Base-by-base conservation (phyloP, 2,329 filamentous ascomycete species). In the Alternaria hordeiaustralica region DNA sequence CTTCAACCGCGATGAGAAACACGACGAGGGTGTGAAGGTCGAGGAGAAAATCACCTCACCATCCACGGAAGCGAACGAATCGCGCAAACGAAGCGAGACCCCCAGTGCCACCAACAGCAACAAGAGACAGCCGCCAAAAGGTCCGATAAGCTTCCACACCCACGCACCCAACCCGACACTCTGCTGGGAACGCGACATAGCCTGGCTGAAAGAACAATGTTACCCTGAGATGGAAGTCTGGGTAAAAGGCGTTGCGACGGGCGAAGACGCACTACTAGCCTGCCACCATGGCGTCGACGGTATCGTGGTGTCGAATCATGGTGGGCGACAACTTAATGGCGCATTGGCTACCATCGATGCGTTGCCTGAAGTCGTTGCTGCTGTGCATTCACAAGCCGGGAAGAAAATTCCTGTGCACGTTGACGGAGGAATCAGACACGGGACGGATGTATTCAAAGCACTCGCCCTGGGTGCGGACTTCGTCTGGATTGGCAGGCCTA, bases 381-480 rank as follows among this genome's bases (percentile, higher is more conserved):
- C 72, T 1, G 90, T 97, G 56, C 60, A 57, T 2, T 67, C 64
- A 6, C 70, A 71, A 7, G 23, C 58, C 2, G 46, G 46, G 1
- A 67, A 60, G 18, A 73, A 65, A 20, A 71, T 75, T 2, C 94
- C 97, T 77, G 86, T 98, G 18, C 98, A 88, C 80, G 84, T 98
- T 54, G 96, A 98, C 78, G 95, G 96, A 21, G 95, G 95, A 46
- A 86, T 97, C 47, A 88, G 94, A 45, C 89, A 95, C 47, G 94
- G 91, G 7, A 97, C 94, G 1, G 96, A 98, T 79, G 94, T 98
- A 64, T 88, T 98, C 80, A 98, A 98, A 83, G 95, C 94, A 12
- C 84, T 98, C 9, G 97, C 94, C 76, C 86, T 98, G 0, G 96
- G 96, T 41, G 96, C 95, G 23, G 92, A 88, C 75, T 95, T 93